A percentile compares a stretch with the other conserved stretches of the same genome.
Evolutionary conservation across 2,329 filamentous ascomycete species (phyloP).

Genomic region (Coniochaeta prunicola): DNA sequence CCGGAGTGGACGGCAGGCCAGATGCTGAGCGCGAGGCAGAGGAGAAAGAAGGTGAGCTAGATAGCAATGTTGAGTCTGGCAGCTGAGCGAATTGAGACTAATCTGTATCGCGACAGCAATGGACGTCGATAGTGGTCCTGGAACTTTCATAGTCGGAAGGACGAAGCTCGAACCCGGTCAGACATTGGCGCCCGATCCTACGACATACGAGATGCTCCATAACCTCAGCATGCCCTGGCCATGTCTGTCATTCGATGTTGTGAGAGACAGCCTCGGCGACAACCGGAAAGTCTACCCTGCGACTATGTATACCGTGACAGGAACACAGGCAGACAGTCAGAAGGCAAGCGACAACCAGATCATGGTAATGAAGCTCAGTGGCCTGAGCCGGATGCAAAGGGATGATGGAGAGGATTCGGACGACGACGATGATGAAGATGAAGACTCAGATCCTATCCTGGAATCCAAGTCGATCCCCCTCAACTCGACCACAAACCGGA

Average conservation of each 20-base stretch:
- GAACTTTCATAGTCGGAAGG: constrained; percentile 91
- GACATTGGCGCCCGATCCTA: constrained; percentile 81
- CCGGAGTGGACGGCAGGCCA: constrained; percentile 85
- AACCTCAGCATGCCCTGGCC: constrained; percentile 92
- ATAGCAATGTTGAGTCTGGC: background rate
- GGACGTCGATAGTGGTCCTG: constrained; percentile 72
- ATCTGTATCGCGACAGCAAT: constrained; percentile 55
- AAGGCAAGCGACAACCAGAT: constrained; percentile 82
- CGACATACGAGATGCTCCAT: constrained; percentile 98
- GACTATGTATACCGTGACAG: constrained; percentile 89
- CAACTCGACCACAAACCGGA: constrained; percentile 84
- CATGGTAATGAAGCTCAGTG: constrained; percentile 94
- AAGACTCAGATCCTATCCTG: constrained; percentile 79
- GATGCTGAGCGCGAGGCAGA: constrained; percentile 90
- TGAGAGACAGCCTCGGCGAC: constrained; percentile 80
- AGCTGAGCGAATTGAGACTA: background rate
- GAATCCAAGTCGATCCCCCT: constrained; percentile 88
- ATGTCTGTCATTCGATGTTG: constrained; percentile 90
- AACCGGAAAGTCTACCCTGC: constrained; percentile 89
- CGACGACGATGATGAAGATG: constrained; percentile 62
- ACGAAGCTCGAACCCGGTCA: constrained; percentile 88
- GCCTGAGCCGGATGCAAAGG: constrained; percentile 78
- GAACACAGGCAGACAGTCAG: constrained; percentile 78
- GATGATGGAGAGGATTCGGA: constrained; percentile 58
- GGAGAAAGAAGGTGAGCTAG: constrained; percentile 58